Evolutionary conservation across 164 flowering plant species (phyloP).

Genomic region (Macadamia tetraphylla): DNA sequence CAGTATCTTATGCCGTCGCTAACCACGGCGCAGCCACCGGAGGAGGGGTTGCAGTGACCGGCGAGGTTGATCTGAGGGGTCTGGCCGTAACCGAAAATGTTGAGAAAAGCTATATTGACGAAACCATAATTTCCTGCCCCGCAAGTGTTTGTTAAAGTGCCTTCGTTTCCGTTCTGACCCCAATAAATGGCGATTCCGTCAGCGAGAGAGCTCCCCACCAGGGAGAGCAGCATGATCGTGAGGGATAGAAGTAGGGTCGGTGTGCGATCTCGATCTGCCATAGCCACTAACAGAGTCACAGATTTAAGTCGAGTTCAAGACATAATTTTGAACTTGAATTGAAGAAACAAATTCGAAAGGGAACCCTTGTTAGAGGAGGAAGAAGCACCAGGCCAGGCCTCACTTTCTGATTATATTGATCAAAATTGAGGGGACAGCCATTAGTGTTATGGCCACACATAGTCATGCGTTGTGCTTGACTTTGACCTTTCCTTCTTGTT

Average conservation of each 20-base stretch:
- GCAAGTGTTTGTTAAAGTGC: slow-evolving; percentile 16
- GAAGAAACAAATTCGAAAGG: too few relatives aligned
- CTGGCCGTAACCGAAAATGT: slow-evolving; percentile 19
- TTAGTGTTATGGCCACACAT: too few relatives aligned
- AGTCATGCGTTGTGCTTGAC: too few relatives aligned
- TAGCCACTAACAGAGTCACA: background rate
- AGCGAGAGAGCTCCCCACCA: background rate
- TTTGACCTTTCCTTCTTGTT: too few relatives aligned
- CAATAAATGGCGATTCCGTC: slow-evolving; percentile 17
- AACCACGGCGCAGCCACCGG: slow-evolving; percentile 22
- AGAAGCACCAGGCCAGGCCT: too few relatives aligned
- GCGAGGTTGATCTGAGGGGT: slow-evolving; percentile 18
- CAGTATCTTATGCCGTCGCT: slow-evolving; percentile 21
- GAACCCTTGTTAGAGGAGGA: too few relatives aligned
- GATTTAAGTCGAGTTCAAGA: too few relatives aligned
- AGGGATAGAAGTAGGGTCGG: background rate
- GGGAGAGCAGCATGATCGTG: background rate
- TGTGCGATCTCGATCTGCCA: background rate
- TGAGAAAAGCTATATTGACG: slow-evolving; percentile 22
- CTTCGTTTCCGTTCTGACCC: slow-evolving; percentile 25
- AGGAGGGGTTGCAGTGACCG: slow-evolving; percentile 28
- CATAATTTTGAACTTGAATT: too few relatives aligned
- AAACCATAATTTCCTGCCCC: slow-evolving; percentile 11
- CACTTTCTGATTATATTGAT: too few relatives aligned
- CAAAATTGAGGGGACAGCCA: too few relatives aligned